These are phyloP conservation scores for Scheffersomyces stipitis DNA, from an alignment of 805 yeast genomes.

Conservation along the genomic window DNA sequence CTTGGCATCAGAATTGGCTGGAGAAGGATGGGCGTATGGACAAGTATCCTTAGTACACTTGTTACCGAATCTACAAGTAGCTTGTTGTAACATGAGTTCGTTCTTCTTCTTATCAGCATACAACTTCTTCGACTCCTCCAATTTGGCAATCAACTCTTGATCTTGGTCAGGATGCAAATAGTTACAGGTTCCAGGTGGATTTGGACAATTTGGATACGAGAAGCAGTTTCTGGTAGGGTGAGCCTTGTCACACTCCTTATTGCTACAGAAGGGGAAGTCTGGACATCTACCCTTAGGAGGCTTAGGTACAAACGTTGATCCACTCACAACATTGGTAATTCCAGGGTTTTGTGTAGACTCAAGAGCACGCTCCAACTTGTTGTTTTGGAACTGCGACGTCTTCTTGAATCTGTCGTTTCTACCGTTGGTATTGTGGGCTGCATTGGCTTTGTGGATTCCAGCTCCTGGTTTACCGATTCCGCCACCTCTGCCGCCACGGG, in stretches of 20 bases:
- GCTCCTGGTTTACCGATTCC: not conserved
- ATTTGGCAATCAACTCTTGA: conserved; percentile 64
- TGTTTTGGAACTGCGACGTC: conserved; percentile 35
- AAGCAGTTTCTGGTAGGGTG: conserved; percentile 81
- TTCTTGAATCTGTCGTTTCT: conserved; percentile 22
- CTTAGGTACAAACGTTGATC: conserved; percentile 41
- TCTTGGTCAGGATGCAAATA: conserved; percentile 86
- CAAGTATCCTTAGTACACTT: conserved; percentile 76
- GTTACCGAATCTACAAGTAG: conserved; percentile 73
- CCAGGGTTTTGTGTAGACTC: conserved; percentile 1
- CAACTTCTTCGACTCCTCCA: conserved; percentile 60
- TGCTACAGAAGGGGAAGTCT: conserved; percentile 69
- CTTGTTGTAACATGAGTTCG: conserved; percentile 33
- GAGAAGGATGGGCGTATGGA: conserved; percentile 91
- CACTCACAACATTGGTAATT: not conserved
- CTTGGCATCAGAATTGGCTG: conserved; percentile 72
- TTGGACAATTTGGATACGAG: conserved; percentile 75
- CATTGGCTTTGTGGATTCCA: not conserved
- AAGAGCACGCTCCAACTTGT: conserved; percentile 13
- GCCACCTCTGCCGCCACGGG: not conserved
- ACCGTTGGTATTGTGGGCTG: too few species aligned
- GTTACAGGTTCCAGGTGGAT: conserved; percentile 79
- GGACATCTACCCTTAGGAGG: conserved; percentile 65
- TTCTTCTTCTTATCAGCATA: conserved; percentile 39
- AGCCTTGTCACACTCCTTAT: conserved; percentile 66